A percentile compares a stretch with the other conserved stretches of the same genome.
Conservation (phyloP, 805 yeast genomes). For the Danielia oregonensis region DNA sequence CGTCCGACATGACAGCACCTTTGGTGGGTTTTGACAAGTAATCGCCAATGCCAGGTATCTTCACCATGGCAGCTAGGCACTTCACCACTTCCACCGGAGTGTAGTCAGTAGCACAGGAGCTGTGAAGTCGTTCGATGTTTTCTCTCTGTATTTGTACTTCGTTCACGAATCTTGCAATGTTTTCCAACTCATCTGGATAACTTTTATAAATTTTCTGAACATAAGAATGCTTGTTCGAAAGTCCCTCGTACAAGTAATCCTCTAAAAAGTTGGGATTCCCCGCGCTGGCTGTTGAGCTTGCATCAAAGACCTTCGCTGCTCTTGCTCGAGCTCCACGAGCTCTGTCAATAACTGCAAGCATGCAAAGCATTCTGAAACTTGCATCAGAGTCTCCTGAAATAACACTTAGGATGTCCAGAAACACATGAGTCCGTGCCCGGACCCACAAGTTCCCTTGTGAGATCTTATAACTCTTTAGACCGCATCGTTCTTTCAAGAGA, state of each 20-base stretch:
- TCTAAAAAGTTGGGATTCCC: constrained; percentile 10
- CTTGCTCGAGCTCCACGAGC: constrained; percentile 20
- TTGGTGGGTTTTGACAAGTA: constrained; percentile 5
- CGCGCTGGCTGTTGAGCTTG: constrained; percentile 6
- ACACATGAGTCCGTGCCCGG: constrained; percentile 8
- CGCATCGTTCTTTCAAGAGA: constrained; percentile 7
- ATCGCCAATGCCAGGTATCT: constrained; percentile 6
- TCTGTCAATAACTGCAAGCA: constrained; percentile 24
- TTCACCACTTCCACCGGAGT: constrained; percentile 10
- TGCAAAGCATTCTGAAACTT: constrained; percentile 29
- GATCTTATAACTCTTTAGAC: constrained; percentile 11
- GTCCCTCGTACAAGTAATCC: constrained; percentile 9
- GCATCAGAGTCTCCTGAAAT: constrained; percentile 25
- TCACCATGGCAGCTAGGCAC: constrained; percentile 11
- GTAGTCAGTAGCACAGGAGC: constrained; percentile 5
- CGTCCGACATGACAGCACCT: too few relatives aligned
- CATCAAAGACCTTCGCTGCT: constrained; percentile 25
- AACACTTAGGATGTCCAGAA: constrained; percentile 14
- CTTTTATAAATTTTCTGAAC: constrained; percentile 8
- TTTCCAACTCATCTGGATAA: constrained; percentile 6
- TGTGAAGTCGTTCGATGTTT: constrained; percentile 5
- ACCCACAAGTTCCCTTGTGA: constrained; percentile 16
- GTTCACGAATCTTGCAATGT: constrained; percentile 10
- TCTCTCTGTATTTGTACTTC: constrained; percentile 11
- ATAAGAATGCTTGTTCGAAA: neutral